Evolutionary conservation across 371 early-diverging fungal genomes (phyloP).

Genomic region (Syncephalastrum sp.): DNA sequence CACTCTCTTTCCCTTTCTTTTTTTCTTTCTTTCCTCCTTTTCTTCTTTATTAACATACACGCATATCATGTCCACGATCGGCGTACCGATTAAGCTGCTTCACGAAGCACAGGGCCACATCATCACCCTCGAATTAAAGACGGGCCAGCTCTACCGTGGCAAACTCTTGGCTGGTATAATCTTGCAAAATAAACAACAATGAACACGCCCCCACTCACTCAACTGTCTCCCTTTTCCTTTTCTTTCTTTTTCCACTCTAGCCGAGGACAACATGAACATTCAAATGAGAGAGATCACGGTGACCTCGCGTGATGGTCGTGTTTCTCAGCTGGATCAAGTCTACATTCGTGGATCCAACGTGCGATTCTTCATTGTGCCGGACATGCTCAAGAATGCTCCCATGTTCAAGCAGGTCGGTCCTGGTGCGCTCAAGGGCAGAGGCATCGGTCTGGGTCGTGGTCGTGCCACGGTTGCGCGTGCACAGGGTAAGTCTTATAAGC

Average conservation of each 20-base stretch:
- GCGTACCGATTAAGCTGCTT: conserved; percentile 93
- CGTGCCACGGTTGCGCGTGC: conserved; percentile 86
- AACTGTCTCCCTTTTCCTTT: background rate
- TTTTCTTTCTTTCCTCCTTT: no score
- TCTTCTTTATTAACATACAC: no score
- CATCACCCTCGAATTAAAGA: conserved; percentile 93
- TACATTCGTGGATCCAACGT: conserved; percentile 96
- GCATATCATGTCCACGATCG: conserved; percentile 56
- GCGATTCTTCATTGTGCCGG: conserved; percentile 95
- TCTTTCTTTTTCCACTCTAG: conserved; percentile 31
- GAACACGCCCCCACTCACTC: background rate
- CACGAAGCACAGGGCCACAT: conserved; percentile 98
- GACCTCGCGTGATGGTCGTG: conserved; percentile 89
- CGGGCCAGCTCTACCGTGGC: conserved; percentile 93
- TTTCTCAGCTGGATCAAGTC: conserved; percentile 91
- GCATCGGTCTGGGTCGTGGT: conserved; percentile 85
- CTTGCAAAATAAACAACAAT: background rate
- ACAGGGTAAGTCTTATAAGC: conserved; percentile 49
- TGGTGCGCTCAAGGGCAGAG: conserved; percentile 79
- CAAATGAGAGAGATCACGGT: conserved; percentile 92
- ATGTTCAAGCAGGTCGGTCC: conserved; percentile 91
- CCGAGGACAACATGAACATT: conserved; percentile 99
- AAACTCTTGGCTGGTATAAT: conserved; percentile 86
- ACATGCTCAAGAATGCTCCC: conserved; percentile 98
- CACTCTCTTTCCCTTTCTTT: conserved; percentile 6